Base-by-base conservation (phyloP, 2,329 filamentous ascomycete species). In the Lachnellula subtilissima region DNA sequence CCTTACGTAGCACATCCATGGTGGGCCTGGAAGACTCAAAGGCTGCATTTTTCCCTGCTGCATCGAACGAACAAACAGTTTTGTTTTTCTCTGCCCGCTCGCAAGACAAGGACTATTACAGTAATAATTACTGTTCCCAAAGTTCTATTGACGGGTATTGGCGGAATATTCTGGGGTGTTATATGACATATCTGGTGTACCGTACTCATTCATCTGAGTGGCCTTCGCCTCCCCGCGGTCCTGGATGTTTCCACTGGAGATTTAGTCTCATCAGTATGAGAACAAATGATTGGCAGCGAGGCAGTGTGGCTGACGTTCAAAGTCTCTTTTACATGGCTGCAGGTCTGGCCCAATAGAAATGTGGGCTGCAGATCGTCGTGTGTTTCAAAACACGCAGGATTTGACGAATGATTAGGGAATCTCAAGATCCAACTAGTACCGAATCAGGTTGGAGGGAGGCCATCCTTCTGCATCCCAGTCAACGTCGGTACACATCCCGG, bases 371-470 rank as follows among this genome's bases (percentile, higher is more conserved):
- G 56, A 57, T 58, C 54, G 48, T 50, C 50, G 50, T 54, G 50
- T 60, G 61, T 61, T 61, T 63, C 58, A 64, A 54, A 48, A 48
- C 9, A 45, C 53, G 50, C 48, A 61, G 54, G 52, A 51, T 60
- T 59, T 56, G 37, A 56, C 56, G 57, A 61, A 55, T 54, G 55
- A 53, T 54, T 50, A 60, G 51, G 52, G 54, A 32, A 32, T 49
- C 56, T 54, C 46, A 42, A 59, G 56, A 63, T 58, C 52, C 46
- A n/a, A 37, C 59, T 50, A 61, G 42, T 42, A 23, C 49, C 51
- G 42, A 61, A 61, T 52, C 22, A 55, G 43, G 45, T 52, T 52
- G 19, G n/a, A 55, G 53, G 22, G n/a, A 15, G 37, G 4, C 45
- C 23, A 28, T 32, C 45, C 45, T 17, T 32, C 45, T 14, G 14